A percentile compares a stretch with the other conserved stretches of the same genome.
phyloP scores from a whole-genome alignment of 352 stramenopile species.

The Globisporangium barbulae region DNA sequence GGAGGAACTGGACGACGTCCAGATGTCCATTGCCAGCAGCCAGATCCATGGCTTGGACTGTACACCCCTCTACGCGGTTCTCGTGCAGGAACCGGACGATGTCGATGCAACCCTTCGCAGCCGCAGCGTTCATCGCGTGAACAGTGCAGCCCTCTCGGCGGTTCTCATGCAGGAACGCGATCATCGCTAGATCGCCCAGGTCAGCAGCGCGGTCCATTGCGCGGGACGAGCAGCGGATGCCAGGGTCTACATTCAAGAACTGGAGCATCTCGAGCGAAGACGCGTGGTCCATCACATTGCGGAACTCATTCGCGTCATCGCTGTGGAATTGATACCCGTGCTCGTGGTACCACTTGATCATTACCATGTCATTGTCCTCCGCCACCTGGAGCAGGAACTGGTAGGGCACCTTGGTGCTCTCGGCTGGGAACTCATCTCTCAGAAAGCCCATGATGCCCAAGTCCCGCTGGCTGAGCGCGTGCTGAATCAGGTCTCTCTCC shows the following conservation, averaged over 20 bases:
- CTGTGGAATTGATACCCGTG: background rate
- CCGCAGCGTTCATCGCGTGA: background rate
- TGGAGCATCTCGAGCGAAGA: background rate
- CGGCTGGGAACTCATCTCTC: background rate
- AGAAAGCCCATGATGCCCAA: background rate
- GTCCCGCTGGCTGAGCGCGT: background rate
- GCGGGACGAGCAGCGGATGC: no score
- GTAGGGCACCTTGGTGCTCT: background rate
- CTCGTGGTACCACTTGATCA: slow-evolving; percentile 4
- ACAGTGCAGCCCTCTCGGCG: background rate
- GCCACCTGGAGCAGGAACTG: background rate
- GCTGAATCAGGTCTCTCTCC: background rate
- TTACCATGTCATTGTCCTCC: background rate
- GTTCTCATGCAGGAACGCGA: no score
- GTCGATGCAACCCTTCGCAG: background rate
- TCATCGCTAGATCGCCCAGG: no score
- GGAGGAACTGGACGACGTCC: background rate
- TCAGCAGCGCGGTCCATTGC: no score
- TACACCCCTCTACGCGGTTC: background rate
- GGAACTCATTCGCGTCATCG: no score
- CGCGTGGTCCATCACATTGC: background rate
- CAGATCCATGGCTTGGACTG: background rate
- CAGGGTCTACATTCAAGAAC: no score
- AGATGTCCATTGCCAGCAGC: background rate
- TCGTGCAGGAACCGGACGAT: background rate